Percentiles rank a stretch among this genome's conserved stretches.
These are phyloP conservation scores for Dissophora ornata DNA, from an alignment of 192 early-diverging fungal species.

Conservation along the genomic window DNA sequence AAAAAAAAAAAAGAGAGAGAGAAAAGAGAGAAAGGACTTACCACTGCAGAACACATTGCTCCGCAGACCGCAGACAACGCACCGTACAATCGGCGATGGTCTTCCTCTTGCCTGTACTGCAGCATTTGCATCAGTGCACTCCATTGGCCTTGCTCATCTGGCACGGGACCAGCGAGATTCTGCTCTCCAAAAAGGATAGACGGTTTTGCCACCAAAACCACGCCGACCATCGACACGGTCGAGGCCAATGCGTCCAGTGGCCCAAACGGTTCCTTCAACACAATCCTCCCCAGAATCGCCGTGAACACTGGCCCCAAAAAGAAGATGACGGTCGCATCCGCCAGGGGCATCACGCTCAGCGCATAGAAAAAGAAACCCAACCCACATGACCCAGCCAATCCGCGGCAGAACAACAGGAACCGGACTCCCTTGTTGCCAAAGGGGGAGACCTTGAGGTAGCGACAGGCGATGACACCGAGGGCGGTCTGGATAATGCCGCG, in stretches of 20 bases:
- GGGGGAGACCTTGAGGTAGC: slow-evolving; percentile 60
- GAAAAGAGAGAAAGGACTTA: slow-evolving; percentile 10
- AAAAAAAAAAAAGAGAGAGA: slow-evolving; percentile 1
- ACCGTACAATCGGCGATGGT: slow-evolving; percentile 22
- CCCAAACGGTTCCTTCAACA: slow-evolving; percentile 74
- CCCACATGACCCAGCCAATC: slow-evolving; percentile 71
- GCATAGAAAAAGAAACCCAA: slow-evolving; percentile 79
- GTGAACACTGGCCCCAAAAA: slow-evolving; percentile 84
- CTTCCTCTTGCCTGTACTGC: slow-evolving; percentile 8
- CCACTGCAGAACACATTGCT: slow-evolving; percentile 50
- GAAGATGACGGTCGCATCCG: slow-evolving; percentile 82
- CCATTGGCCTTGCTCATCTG: not conserved
- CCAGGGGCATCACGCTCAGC: slow-evolving; percentile 73
- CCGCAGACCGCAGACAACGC: slow-evolving; percentile 33
- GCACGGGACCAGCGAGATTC: not conserved
- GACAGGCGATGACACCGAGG: slow-evolving; percentile 68
- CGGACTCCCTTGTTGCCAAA: slow-evolving; percentile 64
- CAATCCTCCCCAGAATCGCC: slow-evolving; percentile 70
- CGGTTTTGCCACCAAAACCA: slow-evolving; percentile 72
- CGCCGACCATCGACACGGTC: slow-evolving; percentile 67
- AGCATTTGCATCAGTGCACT: not conserved
- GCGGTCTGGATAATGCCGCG: slow-evolving; percentile 75
- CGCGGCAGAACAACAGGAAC: slow-evolving; percentile 72
- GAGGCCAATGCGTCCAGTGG: slow-evolving; percentile 66
- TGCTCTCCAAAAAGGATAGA: slow-evolving; percentile 51